A percentile compares a stretch with the other conserved stretches of the same genome.
Conservation (phyloP, 78 protist species). For the Monosiga brevicollis region DNA sequence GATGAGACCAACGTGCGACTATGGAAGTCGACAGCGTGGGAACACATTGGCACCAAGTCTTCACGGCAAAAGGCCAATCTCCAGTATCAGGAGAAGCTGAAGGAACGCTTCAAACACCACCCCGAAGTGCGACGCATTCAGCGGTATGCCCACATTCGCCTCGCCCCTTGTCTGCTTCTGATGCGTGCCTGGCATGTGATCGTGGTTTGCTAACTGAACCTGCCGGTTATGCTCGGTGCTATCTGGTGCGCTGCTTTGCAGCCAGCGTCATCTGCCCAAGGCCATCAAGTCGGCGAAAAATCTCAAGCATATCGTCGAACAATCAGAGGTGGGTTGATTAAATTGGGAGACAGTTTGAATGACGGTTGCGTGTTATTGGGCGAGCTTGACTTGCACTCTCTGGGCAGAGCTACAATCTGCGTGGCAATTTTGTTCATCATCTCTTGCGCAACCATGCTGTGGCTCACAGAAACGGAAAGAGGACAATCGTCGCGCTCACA, state of each 20-base stretch:
- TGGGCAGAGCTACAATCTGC: too few species aligned
- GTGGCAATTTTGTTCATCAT: too few species aligned
- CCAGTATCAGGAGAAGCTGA: conserved; percentile 11
- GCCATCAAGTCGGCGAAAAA: conserved; percentile 6
- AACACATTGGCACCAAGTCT: conserved; percentile 14
- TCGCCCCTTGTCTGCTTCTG: neutral
- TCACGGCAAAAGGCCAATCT: conserved; percentile 16
- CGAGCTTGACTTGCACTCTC: too few species aligned
- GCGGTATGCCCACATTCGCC: neutral
- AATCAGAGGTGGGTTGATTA: too few species aligned
- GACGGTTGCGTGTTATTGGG: too few species aligned
- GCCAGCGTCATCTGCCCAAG: conserved; percentile 28
- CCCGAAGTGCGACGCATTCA: conserved; percentile 19
- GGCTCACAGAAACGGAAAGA: neutral
- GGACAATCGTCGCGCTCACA: conserved; percentile 14
- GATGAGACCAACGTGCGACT: conserved; percentile 76
- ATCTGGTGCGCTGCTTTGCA: neutral
- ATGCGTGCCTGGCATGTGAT: neutral
- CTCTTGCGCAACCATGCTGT: too few species aligned
- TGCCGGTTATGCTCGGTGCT: neutral
- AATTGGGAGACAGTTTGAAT: too few species aligned
- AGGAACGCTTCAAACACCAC: conserved; percentile 18
- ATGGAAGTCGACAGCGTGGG: conserved; percentile 76
- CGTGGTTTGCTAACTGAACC: neutral
- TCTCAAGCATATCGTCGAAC: neutral